Evolutionary conservation across 306 rosid genomes (phyloP), one percentile per base, ranked within the genome.

Genomic region (Cicer yamashitae): DNA sequence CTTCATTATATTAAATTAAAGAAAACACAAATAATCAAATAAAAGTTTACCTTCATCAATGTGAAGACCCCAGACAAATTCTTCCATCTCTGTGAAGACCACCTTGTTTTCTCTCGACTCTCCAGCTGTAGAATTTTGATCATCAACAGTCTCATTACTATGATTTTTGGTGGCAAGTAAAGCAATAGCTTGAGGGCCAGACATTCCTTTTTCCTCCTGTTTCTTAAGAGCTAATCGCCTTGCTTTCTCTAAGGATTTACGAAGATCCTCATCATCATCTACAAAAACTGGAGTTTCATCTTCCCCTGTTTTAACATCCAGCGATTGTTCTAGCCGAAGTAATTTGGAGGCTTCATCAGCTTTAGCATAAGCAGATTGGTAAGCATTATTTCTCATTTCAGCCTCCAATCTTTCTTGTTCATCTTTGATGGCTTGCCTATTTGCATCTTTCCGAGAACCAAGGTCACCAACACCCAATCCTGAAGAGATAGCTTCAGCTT

Each of bases 41-140:
- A 30, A 53, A 43, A 78, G 59, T 8, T 41, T 83, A 92, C 99
- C 97, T 90, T 94, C 96, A 70, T 88, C 99, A 78, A 92, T 88
- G 84, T 90, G 97, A 75, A 92, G 92, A 82, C 99, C 91, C 96
- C 91, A 90, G 66, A 94, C 96, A 88, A 90, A 94, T 80, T 94
- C 99, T 86, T 94, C 96, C 99, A 94, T 92, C 87, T 94, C 96
- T 44, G 99, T 89, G 74, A 94, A 88, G 69, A 90, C 97, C 63
- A 94, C 92, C 86, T 89, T 90, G 77, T 89, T 91, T 78, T 90
- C 96, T 57, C 86, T 88, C 14, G 86, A 81, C 76, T 94, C 96
- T 73, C 84, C 97, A 47, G 87, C 62, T 13, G 80, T 43, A 46
- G 80, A 65, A 75, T 70, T 82, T 82, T 84, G 84, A 71, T 83